Evolutionary conservation across 2,329 filamentous ascomycete genomes (phyloP), one percentile per base, ranked within the genome.

Genomic region (Monilinia vaccinii-corymbosi): DNA sequence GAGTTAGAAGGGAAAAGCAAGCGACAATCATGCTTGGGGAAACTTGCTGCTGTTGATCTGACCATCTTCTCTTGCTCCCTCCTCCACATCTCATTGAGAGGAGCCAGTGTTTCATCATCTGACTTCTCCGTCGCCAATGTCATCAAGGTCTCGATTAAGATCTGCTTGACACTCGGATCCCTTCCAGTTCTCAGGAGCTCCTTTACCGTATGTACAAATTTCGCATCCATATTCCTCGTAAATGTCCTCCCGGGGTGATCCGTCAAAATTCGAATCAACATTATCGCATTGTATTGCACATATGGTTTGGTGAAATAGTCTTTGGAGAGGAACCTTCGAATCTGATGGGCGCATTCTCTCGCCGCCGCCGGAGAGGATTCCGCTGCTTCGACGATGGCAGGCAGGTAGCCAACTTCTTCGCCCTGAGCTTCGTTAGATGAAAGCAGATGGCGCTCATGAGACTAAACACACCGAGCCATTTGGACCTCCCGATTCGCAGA

Each of bases 211-310:
- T 87, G 81, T 57, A 89, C 83, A 70, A 97, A 97, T 69, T 90
- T 90, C 70, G 86, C 81, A 73, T 97, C 92, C 46, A 97, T 74
- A 72, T 96, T 92, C 66, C 88, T 83, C n/a, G 93, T 96, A 70
- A 99, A 99, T 1, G 85, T 91, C 57, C 82, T 81, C 34, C 93
- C 93, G 0, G 94, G 94, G 72, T 99, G 97, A 73, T 97, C 92
- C 67, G 86, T 81, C 65, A 99, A 78, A 70, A 99, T 99, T 63
- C 93, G 87, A 67, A 95, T 80, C 60, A 99, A 82, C 94, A 97
- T 97, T 70, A 97, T 85, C 64, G 91, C 88, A 76, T 97, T 97
- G 80, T 97, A 97, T 74, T 97, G 93, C 67, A 86, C 85, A 68
- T 88, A 85, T 11, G 89, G 78, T 49, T 77, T 78, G 31, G 74